A percentile compares a stretch with the other conserved stretches of the same genome.
Conservation (phyloP, 331 rosid genomes). For the Rhamnella rubrinervis region DNA sequence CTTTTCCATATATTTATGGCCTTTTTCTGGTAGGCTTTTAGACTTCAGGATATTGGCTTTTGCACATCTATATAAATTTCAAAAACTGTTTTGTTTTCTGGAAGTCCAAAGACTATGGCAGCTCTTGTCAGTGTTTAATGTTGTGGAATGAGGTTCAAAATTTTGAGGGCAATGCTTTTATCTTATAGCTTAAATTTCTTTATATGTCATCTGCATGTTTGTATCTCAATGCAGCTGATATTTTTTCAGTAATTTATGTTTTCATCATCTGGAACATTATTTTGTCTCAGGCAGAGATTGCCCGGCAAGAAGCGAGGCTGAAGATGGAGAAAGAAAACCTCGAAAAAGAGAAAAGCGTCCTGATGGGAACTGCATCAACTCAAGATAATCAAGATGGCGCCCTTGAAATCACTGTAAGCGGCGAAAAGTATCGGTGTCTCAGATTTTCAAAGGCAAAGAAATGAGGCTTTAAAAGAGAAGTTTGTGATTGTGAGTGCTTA, state of each 20-base stretch:
- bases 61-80: no score
- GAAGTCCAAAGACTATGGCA: no score
- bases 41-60: no score
- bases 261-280: neutral
- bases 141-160: neutral
- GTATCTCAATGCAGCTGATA: neutral
- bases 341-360: conserved; percentile 92
- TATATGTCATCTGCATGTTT: neutral
- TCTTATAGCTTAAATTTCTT: neutral
- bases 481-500: neutral
- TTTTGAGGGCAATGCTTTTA: neutral
- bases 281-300: conserved; percentile 72
- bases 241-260: neutral
- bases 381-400: conserved; percentile 98
- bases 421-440: conserved; percentile 88
- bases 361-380: conserved; percentile 96
- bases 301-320: conserved; percentile 90
- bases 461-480: conserved; percentile 34
- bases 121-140: no score
- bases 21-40: no score
- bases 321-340: conserved; percentile 97
- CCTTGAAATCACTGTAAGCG: conserved; percentile 91
- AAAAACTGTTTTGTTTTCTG: no score
- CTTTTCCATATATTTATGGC: no score
- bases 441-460: conserved; percentile 95